These are phyloP conservation scores for Gossypium herbaceum DNA, from an alignment of 345 rosid genomes.

Conservation along the genomic window DNA sequence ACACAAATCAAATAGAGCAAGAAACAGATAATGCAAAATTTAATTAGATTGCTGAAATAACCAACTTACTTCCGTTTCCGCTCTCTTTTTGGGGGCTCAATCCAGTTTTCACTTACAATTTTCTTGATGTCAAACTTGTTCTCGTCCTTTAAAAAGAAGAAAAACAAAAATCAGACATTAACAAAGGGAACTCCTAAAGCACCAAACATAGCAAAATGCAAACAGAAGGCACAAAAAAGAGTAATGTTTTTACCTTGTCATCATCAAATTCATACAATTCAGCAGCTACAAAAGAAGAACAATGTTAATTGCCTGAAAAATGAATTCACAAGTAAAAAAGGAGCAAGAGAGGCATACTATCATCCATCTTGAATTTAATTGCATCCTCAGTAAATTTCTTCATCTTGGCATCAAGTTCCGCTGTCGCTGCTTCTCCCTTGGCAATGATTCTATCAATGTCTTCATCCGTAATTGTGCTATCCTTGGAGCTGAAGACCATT, in stretches of 20 bases:
- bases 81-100: constrained; percentile 99
- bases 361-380: constrained; percentile 95
- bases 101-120: constrained; percentile 93
- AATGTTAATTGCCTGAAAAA: constrained; percentile 6
- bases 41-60: not conserved
- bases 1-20: not conserved
- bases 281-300: constrained; percentile 55
- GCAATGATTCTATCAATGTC: constrained; percentile 97
- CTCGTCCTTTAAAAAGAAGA: constrained; percentile 60
- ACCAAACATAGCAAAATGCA: not conserved
- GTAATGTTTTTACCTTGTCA: constrained; percentile 47
- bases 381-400: constrained; percentile 98
- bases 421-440: constrained; percentile 93
- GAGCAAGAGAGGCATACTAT: constrained; percentile 45
- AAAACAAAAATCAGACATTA: constrained; percentile 10
- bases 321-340: not conserved
- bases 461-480: constrained; percentile 94
- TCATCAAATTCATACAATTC: constrained; percentile 94
- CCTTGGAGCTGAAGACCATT: constrained; percentile 99
- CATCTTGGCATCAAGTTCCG: constrained; percentile 99
- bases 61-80: constrained; percentile 87
- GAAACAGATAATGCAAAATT: not conserved
- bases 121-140: constrained; percentile 91
- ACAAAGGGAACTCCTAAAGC: not conserved
- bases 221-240: not conserved